Conservation (phyloP, 1,284 basidiomycete genomes). For the Heterobasidion annosum region DNA sequence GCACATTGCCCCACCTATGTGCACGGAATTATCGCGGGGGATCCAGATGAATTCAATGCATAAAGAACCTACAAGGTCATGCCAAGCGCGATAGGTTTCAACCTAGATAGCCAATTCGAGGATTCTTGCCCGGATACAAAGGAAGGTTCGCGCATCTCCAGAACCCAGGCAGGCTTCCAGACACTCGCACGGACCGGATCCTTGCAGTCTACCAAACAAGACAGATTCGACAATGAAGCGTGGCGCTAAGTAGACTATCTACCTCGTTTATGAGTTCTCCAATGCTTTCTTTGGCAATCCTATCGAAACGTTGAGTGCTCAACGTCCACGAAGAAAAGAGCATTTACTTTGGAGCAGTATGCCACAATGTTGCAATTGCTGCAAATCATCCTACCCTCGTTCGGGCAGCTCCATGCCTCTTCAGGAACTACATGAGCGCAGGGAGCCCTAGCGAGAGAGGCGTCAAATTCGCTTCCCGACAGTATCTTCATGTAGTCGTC, state of each 20-base stretch:
- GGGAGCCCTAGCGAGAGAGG: too few relatives aligned
- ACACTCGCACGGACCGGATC: conserved; percentile 12
- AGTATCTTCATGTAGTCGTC: too few relatives aligned
- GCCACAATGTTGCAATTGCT: conserved; percentile 25
- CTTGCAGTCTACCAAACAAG: conserved; percentile 14
- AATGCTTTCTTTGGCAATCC: conserved; percentile 19
- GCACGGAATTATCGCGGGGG: neutral
- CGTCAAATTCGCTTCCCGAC: too few relatives aligned
- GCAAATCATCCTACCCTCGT: conserved; percentile 11
- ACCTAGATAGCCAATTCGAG: too few relatives aligned
- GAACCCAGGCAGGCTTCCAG: conserved; percentile 20
- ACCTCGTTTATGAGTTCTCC: conserved; percentile 10
- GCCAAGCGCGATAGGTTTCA: conserved; percentile 2
- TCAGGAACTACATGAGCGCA: too few relatives aligned
- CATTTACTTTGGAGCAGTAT: conserved; percentile 27
- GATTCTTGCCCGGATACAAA: conserved; percentile 8
- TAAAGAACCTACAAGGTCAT: conserved; percentile 10
- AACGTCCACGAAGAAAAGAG: neutral
- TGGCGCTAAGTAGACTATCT: neutral
- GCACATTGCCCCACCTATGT: conserved; percentile 23
- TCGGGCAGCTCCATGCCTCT: too few relatives aligned
- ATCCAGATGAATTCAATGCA: neutral
- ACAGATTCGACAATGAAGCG: neutral
- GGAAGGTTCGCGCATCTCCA: conserved; percentile 14
- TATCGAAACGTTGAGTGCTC: neutral